Evolutionary conservation across 1,284 basidiomycete species (phyloP), one percentile per base, ranked within the genome.

Genomic region (Leucoagaricus sp.): DNA sequence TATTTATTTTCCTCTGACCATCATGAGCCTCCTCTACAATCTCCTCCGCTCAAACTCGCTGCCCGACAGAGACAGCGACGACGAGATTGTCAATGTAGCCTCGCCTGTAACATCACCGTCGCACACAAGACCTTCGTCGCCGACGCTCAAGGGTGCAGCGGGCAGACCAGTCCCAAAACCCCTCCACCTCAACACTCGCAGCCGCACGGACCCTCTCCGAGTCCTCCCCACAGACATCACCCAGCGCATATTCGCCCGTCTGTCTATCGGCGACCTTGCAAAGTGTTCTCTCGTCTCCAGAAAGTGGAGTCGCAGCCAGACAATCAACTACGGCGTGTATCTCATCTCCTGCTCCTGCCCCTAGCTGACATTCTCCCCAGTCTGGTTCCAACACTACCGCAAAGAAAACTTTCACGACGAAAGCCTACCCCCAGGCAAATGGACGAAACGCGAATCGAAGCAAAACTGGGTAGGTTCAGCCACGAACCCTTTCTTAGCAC

Each of bases 311-410:
- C 86, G 85, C 70, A 93, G 91, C 60, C 91, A 94, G 72, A 91
- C 92, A 0, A 69, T 96, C 57, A 96, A 96, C 71, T 94, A 96
- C 69, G 86, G 93, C 93, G 61, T 57, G 85, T 76, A 23, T 3
- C 9, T n/a, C 51, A 23, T 31, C 25, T 51, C 23, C 48, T 31
- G 21, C 31, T 19, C 45, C 44, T 13, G 12, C 44, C 52, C 9
- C 19, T 17, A 44, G 28, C 21, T 56, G 23, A 28, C 55, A 46
- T 33, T 29, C 48, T 59, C 25, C 57, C 28, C 63, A 96, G 93
- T 95, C 3, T 96, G 93, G 93, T 96, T 94, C 76, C 88, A 92
- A 63, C 87, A 91, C 63, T 91, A 90, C 66, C 75, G 90, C 58
- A 89, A 85, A 65, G 90, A 91, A 59, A 86, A 86, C 65, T 92